Evolutionary conservation across 345 rosid species (phyloP).

Genomic region (Lumnitzera racemosa): DNA sequence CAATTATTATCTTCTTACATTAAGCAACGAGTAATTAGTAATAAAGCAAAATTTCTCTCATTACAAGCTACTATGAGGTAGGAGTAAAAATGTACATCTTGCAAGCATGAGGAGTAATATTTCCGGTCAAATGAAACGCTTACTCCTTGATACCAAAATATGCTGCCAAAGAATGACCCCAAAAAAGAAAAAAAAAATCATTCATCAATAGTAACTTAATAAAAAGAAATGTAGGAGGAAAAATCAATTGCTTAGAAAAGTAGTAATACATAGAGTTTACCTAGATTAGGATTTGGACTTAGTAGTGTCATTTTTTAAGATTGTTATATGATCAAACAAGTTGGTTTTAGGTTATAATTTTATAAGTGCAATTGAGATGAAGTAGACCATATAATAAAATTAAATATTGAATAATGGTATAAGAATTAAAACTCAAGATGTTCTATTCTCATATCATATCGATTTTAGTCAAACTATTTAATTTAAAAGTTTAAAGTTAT

Average conservation of each 20-base stretch:
- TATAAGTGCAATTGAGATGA: background rate
- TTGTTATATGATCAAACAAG: too few species aligned
- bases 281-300: too few species aligned
- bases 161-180: slow-evolving; percentile 17
- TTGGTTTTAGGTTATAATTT: too few species aligned
- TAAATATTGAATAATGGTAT: too few species aligned
- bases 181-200: background rate
- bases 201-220: background rate
- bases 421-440: too few species aligned
- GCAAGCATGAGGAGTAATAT: slow-evolving; percentile 30
- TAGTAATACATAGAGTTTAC: too few species aligned
- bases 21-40: background rate
- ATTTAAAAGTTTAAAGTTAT: too few species aligned
- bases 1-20: too few species aligned
- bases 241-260: background rate
- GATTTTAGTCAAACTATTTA: too few species aligned
- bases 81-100: slow-evolving; percentile 27
- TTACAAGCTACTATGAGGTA: background rate
- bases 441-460: too few species aligned
- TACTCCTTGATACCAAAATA: slow-evolving; percentile 19
- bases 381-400: too few species aligned
- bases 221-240: background rate
- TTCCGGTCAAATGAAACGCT: slow-evolving; percentile 16
- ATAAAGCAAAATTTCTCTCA: background rate
- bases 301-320: too few species aligned